Conservation (phyloP, 176 grass and related monocot genomes). For the Stipa capillata region DNA sequence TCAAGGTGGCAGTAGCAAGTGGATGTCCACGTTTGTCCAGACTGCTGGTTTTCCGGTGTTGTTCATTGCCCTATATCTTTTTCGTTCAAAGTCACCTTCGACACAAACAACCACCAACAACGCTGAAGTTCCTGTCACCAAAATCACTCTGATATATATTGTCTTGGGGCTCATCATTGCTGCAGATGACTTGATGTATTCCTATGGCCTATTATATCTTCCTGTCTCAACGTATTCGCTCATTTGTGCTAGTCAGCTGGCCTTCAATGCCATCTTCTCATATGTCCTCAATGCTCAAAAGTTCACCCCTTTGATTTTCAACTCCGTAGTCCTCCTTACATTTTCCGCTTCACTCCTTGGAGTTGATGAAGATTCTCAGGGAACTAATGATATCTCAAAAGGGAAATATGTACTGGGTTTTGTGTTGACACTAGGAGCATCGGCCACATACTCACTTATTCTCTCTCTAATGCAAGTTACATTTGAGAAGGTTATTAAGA, state of each 20-base stretch:
- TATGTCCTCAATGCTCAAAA: slow-evolving; percentile 84
- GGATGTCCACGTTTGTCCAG: slow-evolving; percentile 75
- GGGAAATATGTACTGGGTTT: slow-evolving; percentile 58
- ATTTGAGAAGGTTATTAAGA: slow-evolving; percentile 80
- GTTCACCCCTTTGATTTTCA: slow-evolving; percentile 64
- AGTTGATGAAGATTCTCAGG: slow-evolving; percentile 39
- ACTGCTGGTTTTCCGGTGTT: slow-evolving; percentile 68
- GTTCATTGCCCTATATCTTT: slow-evolving; percentile 40
- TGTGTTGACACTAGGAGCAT: slow-evolving; percentile 64
- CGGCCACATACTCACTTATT: slow-evolving; percentile 77
- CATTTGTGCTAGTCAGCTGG: slow-evolving; percentile 89
- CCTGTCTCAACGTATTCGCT: slow-evolving; percentile 90
- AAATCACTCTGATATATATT: slow-evolving; percentile 63
- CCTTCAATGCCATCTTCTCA: slow-evolving; percentile 81
- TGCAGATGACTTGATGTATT: slow-evolving; percentile 88
- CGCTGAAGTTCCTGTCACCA: slow-evolving; percentile 22
- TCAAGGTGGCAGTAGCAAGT: slow-evolving; percentile 89
- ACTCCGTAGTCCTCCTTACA: slow-evolving; percentile 72
- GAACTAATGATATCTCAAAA: slow-evolving; percentile 10
- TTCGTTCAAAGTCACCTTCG: slow-evolving; percentile 33
- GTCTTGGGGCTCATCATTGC: slow-evolving; percentile 70
- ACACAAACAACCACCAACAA: not conserved
- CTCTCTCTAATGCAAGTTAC: slow-evolving; percentile 91
- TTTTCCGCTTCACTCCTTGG: slow-evolving; percentile 77
- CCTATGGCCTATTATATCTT: slow-evolving; percentile 79